Evolutionary conservation across 768 basidiomycete genomes (phyloP), one percentile per base, ranked within the genome.

Genomic region (Leccinum sublutescens): DNA sequence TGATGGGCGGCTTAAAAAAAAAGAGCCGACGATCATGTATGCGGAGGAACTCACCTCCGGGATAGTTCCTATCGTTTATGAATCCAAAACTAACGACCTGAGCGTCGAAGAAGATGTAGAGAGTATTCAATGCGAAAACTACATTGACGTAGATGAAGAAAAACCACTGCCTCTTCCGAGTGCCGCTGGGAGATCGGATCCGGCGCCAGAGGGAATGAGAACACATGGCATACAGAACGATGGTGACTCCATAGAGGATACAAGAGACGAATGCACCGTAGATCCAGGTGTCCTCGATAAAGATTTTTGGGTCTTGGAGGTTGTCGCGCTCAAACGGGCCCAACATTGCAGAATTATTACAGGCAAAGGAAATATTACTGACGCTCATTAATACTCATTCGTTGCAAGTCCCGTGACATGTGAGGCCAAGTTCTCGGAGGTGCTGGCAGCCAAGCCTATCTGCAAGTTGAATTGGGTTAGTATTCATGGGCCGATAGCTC

Each of bases 1-100:
- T 72, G 15, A 14, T 21, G 47, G 21, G 10, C 2, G 25, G 40
- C 40, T 40, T 21, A 21, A 4, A 31, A 27, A 31, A 31, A 4
- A 8, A 1, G 19, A 14, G 25, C 10, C n/a, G 25, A 15, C 7
- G 7, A 23, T 23, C 5, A 12, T 43, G n/a, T 34, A 23, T 23
- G 5, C 25, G 9, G 23, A 9, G 12, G n/a, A 11, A 58, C 65
- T 50, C 27, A 71, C 71, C 72, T 25, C 69, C 73, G 0, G 73
- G 73, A 52, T 71, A 75, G n/a, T 73, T 51, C 33, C 71, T 71
- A 25, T 75, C 25, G 21, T 70, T 62, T 54, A 73, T 66, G 58
- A 75, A 73, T 15, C 64, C 70, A 6, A 71, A 36, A 25, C 71
- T 64, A 34, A 66, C 68, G 43, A 67, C 64, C 19, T 63, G 52